Percentiles rank a stretch among this genome's conserved stretches.
phyloP scores from a whole-genome alignment of 1,284 basidiomycete genomes.

The Grifola frondosa region DNA sequence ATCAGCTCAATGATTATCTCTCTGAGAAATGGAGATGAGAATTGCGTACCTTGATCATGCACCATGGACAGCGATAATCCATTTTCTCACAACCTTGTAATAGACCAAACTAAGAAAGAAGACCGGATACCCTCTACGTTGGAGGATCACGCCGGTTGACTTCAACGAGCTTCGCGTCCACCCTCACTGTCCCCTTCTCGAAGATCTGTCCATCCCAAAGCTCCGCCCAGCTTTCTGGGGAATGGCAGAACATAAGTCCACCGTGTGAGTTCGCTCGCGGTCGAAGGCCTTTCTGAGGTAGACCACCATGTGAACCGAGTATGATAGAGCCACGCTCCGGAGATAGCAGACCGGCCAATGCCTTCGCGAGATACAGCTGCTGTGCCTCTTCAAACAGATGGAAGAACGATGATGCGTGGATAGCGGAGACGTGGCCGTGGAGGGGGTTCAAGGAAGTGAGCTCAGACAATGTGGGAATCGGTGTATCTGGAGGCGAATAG shows the following conservation, averaged over 20 bases:
- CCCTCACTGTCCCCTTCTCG: conserved; percentile 32
- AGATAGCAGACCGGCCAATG: conserved; percentile 38
- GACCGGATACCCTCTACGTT: background rate
- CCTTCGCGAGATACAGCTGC: conserved; percentile 39
- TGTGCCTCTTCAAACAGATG: conserved; percentile 46
- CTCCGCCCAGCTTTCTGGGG: conserved; percentile 37
- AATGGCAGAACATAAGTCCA: conserved; percentile 30
- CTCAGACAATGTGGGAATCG: conserved; percentile 30
- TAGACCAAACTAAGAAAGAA: conserved; percentile 1
- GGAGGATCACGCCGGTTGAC: background rate
- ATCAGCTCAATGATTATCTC: too few species aligned
- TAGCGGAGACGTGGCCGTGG: conserved; percentile 42
- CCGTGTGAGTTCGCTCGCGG: background rate
- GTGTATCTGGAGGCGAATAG: conserved; percentile 20
- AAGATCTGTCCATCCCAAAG: conserved; percentile 42
- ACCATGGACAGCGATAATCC: too few species aligned
- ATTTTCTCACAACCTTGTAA: conserved; percentile 3
- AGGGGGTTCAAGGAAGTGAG: conserved; percentile 42
- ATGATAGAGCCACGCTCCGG: conserved; percentile 35
- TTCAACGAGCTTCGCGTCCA: conserved; percentile 21
- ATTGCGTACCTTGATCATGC: too few species aligned
- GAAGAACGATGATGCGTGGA: conserved; percentile 49
- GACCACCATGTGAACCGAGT: conserved; percentile 32
- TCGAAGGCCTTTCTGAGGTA: conserved; percentile 21
- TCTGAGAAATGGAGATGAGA: too few species aligned